Base-by-base conservation (phyloP, 176 grass and related monocot genomes). In the Alloteropsis semialata region DNA sequence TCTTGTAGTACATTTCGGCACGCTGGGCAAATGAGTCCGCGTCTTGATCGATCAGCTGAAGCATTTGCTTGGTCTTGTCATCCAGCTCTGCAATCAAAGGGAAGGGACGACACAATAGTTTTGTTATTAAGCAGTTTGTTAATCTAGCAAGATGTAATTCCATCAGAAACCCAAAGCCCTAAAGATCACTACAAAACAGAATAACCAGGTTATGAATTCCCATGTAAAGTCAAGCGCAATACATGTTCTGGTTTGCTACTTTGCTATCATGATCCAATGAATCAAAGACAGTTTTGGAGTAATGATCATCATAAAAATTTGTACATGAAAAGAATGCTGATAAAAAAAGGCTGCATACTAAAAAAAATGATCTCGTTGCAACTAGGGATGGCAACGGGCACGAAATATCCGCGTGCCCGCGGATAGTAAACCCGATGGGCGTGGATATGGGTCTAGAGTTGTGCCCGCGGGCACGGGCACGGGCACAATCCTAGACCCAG, bases 1-100 rank as follows among this genome's bases (percentile, higher is more conserved):
- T 95, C 83, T 98, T 96, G 79, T 92, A 98, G 73, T 93, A 98
- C 93, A 98, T 95, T 21, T 96, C 96, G 22, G 96, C 96, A 2
- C 96, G 88, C n/a, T 95, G 89, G 0, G 96, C 96, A 14, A 98
- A 98, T 8, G 93, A 98, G 79, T 98, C 93, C 0, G 96, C 96
- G 1, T 98, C 93, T 71, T 93, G 87, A 14, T 98, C 96, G 22
- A 98, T 93, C 81, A 95, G 80, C 42, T 92, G 77, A 53, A 98
- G 82, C 91, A 98, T 98, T 29, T 93, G 84, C 75, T 90, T 93
- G 9, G 89, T 93, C 79, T 92, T 88, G n/a, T 83, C 89, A 87
- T 98, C 96, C 13, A 98, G 88, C 59, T 90, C 96, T 95, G 84
- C 72, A 45, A 69, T 66, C 61, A 58, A 62, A 46, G 21, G 66